Evolutionary conservation across 805 yeast species (phyloP).

Genomic region (Clavispora asparagi): DNA sequence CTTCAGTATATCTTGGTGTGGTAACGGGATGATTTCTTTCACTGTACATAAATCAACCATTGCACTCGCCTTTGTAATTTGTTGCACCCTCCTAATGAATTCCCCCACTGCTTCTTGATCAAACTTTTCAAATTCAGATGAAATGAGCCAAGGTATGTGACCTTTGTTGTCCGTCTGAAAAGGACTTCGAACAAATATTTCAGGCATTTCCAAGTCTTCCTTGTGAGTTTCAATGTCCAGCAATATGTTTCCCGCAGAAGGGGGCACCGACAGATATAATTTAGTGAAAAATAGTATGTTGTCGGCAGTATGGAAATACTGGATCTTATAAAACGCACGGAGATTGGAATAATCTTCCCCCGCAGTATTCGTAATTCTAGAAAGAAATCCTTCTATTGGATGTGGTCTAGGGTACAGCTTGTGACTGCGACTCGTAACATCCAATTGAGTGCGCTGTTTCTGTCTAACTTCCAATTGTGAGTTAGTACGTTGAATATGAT

Average conservation of each 20-base stretch:
- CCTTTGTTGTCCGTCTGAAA: slow-evolving; percentile 45
- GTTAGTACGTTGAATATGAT: slow-evolving; percentile 32
- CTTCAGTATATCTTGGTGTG: slow-evolving; percentile 13
- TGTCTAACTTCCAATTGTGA: slow-evolving; percentile 56
- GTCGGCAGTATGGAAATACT: slow-evolving; percentile 61
- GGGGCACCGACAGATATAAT: slow-evolving; percentile 57
- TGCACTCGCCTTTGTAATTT: slow-evolving; percentile 53
- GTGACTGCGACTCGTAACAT: neutral
- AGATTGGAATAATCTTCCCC: slow-evolving; percentile 38
- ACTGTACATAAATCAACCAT: slow-evolving; percentile 57
- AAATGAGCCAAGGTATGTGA: slow-evolving; percentile 60
- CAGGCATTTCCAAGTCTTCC: slow-evolving; percentile 24
- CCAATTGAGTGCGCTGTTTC: slow-evolving; percentile 22
- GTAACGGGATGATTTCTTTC: slow-evolving; percentile 31
- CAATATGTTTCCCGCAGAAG: slow-evolving; percentile 37
- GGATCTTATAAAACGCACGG: slow-evolving; percentile 45
- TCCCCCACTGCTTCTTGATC: slow-evolving; percentile 64
- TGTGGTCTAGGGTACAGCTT: slow-evolving; percentile 47
- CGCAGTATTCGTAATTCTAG: slow-evolving; percentile 46
- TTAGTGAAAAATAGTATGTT: slow-evolving; percentile 55
- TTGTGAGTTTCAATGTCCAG: slow-evolving; percentile 10
- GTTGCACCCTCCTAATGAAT: slow-evolving; percentile 54
- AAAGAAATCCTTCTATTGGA: slow-evolving; percentile 79
- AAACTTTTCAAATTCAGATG: slow-evolving; percentile 37
- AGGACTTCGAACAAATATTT: slow-evolving; percentile 45